Evolutionary conservation across 257 asterid species (phyloP), one percentile per base, ranked within the genome.

Genomic region (Primulina tabacum): DNA sequence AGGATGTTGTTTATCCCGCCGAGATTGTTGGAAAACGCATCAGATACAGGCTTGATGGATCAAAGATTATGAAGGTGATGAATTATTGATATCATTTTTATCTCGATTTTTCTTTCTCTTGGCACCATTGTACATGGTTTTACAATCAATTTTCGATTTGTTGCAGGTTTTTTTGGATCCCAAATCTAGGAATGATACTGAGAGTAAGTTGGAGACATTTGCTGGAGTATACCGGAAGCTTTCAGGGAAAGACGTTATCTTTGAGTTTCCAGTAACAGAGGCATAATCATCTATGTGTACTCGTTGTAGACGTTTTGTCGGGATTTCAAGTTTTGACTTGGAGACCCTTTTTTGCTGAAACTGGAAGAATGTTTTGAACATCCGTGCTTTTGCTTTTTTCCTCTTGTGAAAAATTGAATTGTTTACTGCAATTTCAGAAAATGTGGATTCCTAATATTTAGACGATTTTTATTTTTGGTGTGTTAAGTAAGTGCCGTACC

Each of bases 1-100:
- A 91, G 88, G 97, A 91, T 63, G 80, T 91, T 24, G 97, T 87
- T 52, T 87, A 79, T 14, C 97, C 96, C 11, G 95, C 96, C 34
- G 97, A 91, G 81, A 91, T 91, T 78, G 88, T 85, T 58, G 97
- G 97, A 6, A 85, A 89, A 61, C 89, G 96, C 20, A 69, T 64
- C 37, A 76, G 95, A 74, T 89, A 76, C 79, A 85, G 90, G 8
- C 73, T 89, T 4, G 95, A 89, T 77, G 97, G 97, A 72, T 81
- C 97, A 64, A 91, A 89, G 85, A 84, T 86, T 6, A 84, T 91
- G 93, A 91, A 91, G 95, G 97, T 87, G 61, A 5, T 26, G 20
- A 8, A 40, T 21, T 67, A 33, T 26, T 32, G 4, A 29, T 4
- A 12, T 43, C 28, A 16, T 47, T 47, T 47, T 14, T 47, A 47